Base-by-base conservation (phyloP, 805 yeast species). In the Ogataea methanolica region DNA sequence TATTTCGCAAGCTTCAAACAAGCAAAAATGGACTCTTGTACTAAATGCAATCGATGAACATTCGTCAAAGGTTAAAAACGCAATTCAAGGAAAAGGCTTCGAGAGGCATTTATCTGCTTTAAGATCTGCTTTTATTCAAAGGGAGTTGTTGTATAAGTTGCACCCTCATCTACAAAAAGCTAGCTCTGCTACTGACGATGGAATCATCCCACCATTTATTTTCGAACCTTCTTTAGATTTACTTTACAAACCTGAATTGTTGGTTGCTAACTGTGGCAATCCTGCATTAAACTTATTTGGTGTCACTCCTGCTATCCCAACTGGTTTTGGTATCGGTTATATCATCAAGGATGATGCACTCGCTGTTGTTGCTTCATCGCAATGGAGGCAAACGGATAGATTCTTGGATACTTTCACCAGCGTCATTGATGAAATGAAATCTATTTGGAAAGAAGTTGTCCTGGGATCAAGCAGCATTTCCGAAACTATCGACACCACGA, bases 81-180 rank as follows among this genome's bases (percentile, higher is more conserved):
- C 88, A 0, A 73, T 82, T 67, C 61, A 65, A 22, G 92, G 92
- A 1, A 60, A 68, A 42, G 90, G 92, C 1, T 86, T 82, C 60
- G 91, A 84, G 60, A 75, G 88, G 52, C 92, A 86, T 65, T 70
- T 83, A 54, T 77, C 78, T 54, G 83, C 90, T 0, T 66, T 86
- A 41, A 72, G 79, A 41, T 80, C 83, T 34, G 73, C 79, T 1
- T 80, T 76, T 43, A 68, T 76, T 33, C 78, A 75, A 56, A 66
- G 73, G 37, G 78, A 76, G 6, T 54, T 67, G 11, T 66, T 82
- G 51, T 74, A 75, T 54, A 57, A 63, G 12, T 41, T 78, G n/a
- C 74, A 78, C 49, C 72, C 76, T 5, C 68, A 70, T 44, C 62
- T 74, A 33, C 72, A 74, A 4, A 53, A 48, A 5, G 66, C 64